phyloP scores from a whole-genome alignment of 495 filamentous ascomycete species.

The Lepidopterella palustris region DNA sequence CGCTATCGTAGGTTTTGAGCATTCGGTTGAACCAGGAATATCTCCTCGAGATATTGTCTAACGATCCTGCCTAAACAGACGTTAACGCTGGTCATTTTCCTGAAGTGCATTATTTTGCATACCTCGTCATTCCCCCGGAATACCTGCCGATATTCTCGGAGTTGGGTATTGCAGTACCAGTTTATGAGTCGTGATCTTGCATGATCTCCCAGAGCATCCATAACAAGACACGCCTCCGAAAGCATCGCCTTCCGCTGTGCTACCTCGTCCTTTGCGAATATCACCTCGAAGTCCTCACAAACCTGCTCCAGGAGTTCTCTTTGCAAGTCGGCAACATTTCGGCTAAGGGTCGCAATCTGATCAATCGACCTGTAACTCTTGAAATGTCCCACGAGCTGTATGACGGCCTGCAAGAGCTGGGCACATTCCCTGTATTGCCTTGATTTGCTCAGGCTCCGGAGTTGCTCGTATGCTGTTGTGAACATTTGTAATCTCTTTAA shows the following conservation, averaged over 20 bases:
- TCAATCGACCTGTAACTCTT: slow-evolving; percentile 96
- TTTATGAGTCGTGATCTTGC: slow-evolving; percentile 76
- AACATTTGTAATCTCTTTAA: slow-evolving; percentile 97
- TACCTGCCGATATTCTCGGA: slow-evolving; percentile 91
- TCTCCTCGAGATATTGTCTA: slow-evolving; percentile 92
- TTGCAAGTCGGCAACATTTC: slow-evolving; percentile 91
- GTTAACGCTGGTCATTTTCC: slow-evolving; percentile 11
- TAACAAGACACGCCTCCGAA: slow-evolving; percentile 81
- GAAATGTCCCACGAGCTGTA: slow-evolving; percentile 98
- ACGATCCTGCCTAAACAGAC: slow-evolving; percentile 60
- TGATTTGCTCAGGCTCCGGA: slow-evolving; percentile 72
- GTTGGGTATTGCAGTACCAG: slow-evolving; percentile 97
- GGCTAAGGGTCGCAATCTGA: slow-evolving; percentile 89
- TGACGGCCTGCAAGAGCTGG: slow-evolving; percentile 86
- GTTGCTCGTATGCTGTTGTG: slow-evolving; percentile 95
- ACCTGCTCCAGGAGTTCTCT: slow-evolving; percentile 91
- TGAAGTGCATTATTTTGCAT: slow-evolving; percentile 9
- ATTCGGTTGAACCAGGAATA: slow-evolving; percentile 97
- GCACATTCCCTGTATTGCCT: slow-evolving; percentile 96
- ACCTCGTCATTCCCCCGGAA: slow-evolving; percentile 90
- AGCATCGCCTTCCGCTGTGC: slow-evolving; percentile 61
- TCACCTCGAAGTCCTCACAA: slow-evolving; percentile 95
- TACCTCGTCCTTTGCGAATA: slow-evolving; percentile 86
- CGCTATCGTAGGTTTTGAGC: slow-evolving; percentile 91
- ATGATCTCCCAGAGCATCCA: slow-evolving; percentile 90